phyloP scores from a whole-genome alignment of 2,329 filamentous ascomycete genomes.

The Neonectria faginata region DNA sequence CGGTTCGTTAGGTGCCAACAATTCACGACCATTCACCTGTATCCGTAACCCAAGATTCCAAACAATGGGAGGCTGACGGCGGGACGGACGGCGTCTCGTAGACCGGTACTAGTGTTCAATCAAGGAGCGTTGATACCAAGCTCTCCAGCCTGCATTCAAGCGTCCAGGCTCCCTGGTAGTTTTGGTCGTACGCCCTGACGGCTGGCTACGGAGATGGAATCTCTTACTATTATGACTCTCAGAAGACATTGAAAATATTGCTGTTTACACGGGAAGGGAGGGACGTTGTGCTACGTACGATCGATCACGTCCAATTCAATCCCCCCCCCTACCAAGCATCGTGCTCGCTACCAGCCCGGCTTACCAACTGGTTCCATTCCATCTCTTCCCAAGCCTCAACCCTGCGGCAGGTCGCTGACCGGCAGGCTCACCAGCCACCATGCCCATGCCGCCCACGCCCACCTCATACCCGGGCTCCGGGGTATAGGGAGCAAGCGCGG shows the following conservation, averaged over 20 bases:
- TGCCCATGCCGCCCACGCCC: neutral
- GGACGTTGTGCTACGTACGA: neutral
- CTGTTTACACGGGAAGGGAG: neutral
- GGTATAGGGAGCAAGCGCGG: constrained; percentile 30
- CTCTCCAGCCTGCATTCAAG: neutral
- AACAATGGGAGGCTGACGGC: constrained; percentile 7
- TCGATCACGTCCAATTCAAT: neutral
- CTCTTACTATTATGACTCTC: too few species aligned
- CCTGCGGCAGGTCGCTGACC: constrained; percentile 29
- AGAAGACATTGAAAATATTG: neutral
- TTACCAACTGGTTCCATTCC: constrained; percentile 13
- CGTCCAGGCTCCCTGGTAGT: neutral
- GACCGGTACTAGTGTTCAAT: neutral
- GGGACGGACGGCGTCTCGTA: constrained; percentile 16
- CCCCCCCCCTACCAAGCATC: constrained; percentile 9
- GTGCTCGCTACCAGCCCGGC: constrained; percentile 17
- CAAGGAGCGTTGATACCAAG: constrained; percentile 9
- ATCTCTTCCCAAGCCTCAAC: constrained; percentile 22
- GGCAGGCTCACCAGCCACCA: constrained; percentile 18
- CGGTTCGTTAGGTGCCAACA: constrained; percentile 3
- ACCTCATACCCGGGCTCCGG: constrained; percentile 15
- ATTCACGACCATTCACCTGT: neutral
- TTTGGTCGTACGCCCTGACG: neutral
- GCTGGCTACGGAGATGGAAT: too few species aligned
- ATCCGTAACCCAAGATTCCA: constrained; percentile 5